Conservation (phyloP, 2,329 filamentous ascomycete species). For the Ophiostoma angusticollis region DNA sequence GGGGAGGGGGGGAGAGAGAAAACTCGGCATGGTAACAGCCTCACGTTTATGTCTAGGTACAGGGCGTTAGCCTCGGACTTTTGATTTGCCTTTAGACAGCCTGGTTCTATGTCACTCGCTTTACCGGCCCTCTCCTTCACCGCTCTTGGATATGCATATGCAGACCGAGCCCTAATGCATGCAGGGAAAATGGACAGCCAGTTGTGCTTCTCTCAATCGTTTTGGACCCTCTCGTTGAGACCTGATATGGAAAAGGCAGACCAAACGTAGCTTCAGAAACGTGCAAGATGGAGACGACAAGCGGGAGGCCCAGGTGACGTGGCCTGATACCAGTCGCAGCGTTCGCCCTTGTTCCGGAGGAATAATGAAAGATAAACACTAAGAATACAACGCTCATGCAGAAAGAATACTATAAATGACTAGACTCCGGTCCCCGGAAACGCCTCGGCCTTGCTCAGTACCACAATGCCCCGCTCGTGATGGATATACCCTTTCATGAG, state of each 20-base stretch:
- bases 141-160: slow-evolving; percentile 5
- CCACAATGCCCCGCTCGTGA: slow-evolving; percentile 76
- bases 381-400: neutral
- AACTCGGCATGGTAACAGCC: no score
- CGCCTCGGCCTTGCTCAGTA: slow-evolving; percentile 82
- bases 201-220: no score
- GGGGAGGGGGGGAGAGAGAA: neutral
- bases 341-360: no score
- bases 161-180: neutral
- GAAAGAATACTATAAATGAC: neutral
- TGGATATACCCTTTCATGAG: slow-evolving; percentile 98
- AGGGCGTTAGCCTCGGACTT: no score
- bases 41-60: no score
- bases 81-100: no score
- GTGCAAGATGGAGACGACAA: neutral
- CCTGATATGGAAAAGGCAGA: neutral
- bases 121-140: no score
- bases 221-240: no score
- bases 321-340: no score
- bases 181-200: neutral
- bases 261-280: neutral
- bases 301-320: no score
- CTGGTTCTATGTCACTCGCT: no score
- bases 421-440: slow-evolving; percentile 79
- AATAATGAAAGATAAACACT: neutral